These are phyloP conservation scores for Cryptosporidium ubiquitum DNA, from an alignment of 169 alveolate species.

Conservation along the genomic window DNA sequence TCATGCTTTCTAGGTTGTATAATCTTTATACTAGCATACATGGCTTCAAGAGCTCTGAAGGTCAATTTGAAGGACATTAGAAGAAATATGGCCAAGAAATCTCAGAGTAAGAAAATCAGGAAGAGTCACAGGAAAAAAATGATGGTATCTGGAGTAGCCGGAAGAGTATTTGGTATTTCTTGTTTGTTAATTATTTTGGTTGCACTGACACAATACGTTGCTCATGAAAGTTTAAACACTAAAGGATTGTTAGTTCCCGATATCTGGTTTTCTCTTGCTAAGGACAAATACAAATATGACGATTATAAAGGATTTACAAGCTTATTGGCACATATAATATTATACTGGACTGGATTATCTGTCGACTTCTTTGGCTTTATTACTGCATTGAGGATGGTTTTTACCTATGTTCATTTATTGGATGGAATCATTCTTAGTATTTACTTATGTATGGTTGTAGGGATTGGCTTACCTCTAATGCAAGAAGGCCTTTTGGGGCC, in stretches of 20 bases:
- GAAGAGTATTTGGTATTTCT: slow-evolving; percentile 49
- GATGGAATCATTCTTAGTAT: slow-evolving; percentile 15
- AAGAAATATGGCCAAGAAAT: not conserved
- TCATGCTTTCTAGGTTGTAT: slow-evolving; percentile 66
- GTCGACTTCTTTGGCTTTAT: slow-evolving; percentile 67
- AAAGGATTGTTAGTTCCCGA: slow-evolving; percentile 73
- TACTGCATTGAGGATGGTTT: slow-evolving; percentile 51
- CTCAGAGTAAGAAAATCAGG: not conserved
- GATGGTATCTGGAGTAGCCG: slow-evolving; percentile 22
- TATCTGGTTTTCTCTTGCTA: slow-evolving; percentile 69
- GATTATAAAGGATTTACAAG: slow-evolving; percentile 57
- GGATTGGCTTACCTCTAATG: slow-evolving; percentile 59
- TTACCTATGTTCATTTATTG: slow-evolving; percentile 26
- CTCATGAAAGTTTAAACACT: slow-evolving; percentile 66
- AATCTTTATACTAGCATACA: slow-evolving; percentile 13
- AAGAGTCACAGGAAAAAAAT: not conserved
- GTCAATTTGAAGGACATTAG: not conserved
- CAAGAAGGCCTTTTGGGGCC: slow-evolving; percentile 72
- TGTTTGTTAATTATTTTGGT: slow-evolving; percentile 29
- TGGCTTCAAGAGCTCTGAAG: slow-evolving; percentile 6
- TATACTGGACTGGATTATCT: slow-evolving; percentile 45
- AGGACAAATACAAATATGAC: slow-evolving; percentile 66
- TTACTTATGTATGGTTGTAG: slow-evolving; percentile 28
- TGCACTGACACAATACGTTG: slow-evolving; percentile 66
- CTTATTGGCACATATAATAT: slow-evolving; percentile 12